Base-by-base conservation (phyloP, 2,329 filamentous ascomycete genomes). In the Ophiostoma ips region DNA sequence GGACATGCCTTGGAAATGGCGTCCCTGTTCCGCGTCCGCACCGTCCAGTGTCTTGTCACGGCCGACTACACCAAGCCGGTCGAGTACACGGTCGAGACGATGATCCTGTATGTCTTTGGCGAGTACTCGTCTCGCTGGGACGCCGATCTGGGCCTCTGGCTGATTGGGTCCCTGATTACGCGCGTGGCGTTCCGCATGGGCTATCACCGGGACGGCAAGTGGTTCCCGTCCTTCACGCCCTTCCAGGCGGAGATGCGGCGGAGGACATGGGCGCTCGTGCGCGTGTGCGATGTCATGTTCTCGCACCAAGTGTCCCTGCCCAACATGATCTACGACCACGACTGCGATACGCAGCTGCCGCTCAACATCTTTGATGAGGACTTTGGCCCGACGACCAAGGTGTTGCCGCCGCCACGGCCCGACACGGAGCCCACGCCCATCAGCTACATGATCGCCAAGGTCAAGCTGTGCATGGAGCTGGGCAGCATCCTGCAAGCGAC, bases 341-440 rank as follows among this genome's bases (percentile, higher is more conserved):
- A 88, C 60, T 87, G 80, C 50, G 87, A 92, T 59, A 83, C 84
- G 0, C 74, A 83, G 57, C 66, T 86, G 6, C 86, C 86, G 1
- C 77, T 80, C 51, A 92, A 90, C 59, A 74, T 90, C 15, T 86
- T 85, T 60, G 86, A 92, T 57, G 84, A 89, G 55, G 86, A 90
- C 56, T 81, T 92, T 36, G 75, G 80, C 44, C 80, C 83, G 3
- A 75, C 77, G 19, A 83, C 79, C 55, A 83, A 81, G 56, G 66
- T 72, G 8, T 64, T 90, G 10, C 86, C 86, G 1, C 73, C 77
- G 2, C 77, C 83, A 0, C 70, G 84, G 51, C 81, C 84, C 0
- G 70, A 69, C 31, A 79, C 75, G 1, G 84, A 89, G 60, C 76
- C 83, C 2, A 90, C 86, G 1, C 83, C 84, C 1, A 79, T 87